Conservation (phyloP, 2,329 filamentous ascomycete genomes). For the Ambrosiella beaveri region DNA sequence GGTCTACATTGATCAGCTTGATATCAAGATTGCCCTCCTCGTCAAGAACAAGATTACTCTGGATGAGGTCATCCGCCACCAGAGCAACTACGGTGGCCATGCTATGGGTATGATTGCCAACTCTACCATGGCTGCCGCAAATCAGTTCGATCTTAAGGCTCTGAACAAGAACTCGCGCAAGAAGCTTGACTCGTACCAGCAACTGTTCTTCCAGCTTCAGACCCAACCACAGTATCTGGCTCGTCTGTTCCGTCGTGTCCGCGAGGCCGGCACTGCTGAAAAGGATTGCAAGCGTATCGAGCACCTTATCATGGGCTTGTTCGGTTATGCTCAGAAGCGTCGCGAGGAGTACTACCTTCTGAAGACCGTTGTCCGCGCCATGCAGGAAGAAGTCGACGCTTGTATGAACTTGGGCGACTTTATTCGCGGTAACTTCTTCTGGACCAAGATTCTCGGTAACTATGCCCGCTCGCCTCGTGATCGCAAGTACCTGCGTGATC, state of each 20-base stretch:
- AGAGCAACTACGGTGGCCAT: slow-evolving; percentile 87
- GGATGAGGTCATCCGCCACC: slow-evolving; percentile 92
- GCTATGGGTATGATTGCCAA: slow-evolving; percentile 73
- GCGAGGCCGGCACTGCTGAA: slow-evolving; percentile 70
- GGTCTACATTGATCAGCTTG: slow-evolving; percentile 94
- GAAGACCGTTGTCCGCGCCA: slow-evolving; percentile 67
- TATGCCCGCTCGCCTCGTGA: slow-evolving; percentile 86
- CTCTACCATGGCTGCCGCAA: slow-evolving; percentile 70
- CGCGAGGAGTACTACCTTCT: slow-evolving; percentile 93
- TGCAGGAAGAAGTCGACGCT: slow-evolving; percentile 69
- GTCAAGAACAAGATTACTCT: slow-evolving; percentile 99
- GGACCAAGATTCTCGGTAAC: slow-evolving; percentile 68
- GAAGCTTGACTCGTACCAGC: slow-evolving; percentile 93
- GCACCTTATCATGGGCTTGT: slow-evolving; percentile 86
- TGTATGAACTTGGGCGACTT: slow-evolving; percentile 66
- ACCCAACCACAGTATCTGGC: slow-evolving; percentile 92
- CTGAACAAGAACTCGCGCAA: slow-evolving; percentile 91
- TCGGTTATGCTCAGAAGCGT: slow-evolving; percentile 92
- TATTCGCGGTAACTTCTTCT: slow-evolving; percentile 79
- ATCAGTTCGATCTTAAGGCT: slow-evolving; percentile 91
- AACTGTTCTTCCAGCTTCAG: slow-evolving; percentile 92
- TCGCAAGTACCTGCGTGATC: slow-evolving; percentile 75
- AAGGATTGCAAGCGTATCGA: slow-evolving; percentile 88
- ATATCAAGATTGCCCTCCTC: slow-evolving; percentile 94
- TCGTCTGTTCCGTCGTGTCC: slow-evolving; percentile 66